These are phyloP conservation scores for Zasmidium angulare DNA, from an alignment of 2,329 filamentous ascomycete species.

Conservation along the genomic window DNA sequence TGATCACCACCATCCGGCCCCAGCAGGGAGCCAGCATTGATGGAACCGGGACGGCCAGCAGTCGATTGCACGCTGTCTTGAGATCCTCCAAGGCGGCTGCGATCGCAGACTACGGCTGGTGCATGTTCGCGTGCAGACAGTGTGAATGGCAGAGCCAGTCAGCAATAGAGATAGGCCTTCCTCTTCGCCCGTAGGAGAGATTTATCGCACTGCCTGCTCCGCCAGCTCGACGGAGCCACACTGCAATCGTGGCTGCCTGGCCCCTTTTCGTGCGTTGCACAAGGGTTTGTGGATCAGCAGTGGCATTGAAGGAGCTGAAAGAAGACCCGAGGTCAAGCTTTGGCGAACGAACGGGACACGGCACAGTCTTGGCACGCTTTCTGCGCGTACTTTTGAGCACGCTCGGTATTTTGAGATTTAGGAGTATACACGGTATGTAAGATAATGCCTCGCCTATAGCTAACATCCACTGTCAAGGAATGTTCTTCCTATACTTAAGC, in stretches of 20 bases:
- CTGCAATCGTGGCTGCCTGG: background rate
- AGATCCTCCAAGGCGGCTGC: background rate
- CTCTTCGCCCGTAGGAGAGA: background rate
- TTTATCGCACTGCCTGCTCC: background rate
- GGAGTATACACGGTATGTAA: too few relatives aligned
- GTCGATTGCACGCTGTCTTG: background rate
- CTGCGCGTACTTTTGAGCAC: too few relatives aligned
- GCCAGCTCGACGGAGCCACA: background rate
- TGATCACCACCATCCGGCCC: background rate
- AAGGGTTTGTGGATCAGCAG: background rate
- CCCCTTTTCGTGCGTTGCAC: background rate
- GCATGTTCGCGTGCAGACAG: background rate
- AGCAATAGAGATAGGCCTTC: background rate
- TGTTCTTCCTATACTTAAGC: too few relatives aligned
- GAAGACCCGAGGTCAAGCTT: too few relatives aligned
- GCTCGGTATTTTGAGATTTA: too few relatives aligned
- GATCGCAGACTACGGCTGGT: background rate
- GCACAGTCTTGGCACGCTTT: too few relatives aligned
- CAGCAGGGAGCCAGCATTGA: background rate
- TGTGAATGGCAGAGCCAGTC: background rate
- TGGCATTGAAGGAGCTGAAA: too few relatives aligned
- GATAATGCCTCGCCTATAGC: too few relatives aligned
- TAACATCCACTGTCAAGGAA: too few relatives aligned
- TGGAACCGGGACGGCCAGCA: background rate
- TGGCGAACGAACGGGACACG: too few relatives aligned